Evolutionary conservation across 176 grass and related monocot species (phyloP), one percentile per base, ranked within the genome.

Genomic region (Carex cristatella): DNA sequence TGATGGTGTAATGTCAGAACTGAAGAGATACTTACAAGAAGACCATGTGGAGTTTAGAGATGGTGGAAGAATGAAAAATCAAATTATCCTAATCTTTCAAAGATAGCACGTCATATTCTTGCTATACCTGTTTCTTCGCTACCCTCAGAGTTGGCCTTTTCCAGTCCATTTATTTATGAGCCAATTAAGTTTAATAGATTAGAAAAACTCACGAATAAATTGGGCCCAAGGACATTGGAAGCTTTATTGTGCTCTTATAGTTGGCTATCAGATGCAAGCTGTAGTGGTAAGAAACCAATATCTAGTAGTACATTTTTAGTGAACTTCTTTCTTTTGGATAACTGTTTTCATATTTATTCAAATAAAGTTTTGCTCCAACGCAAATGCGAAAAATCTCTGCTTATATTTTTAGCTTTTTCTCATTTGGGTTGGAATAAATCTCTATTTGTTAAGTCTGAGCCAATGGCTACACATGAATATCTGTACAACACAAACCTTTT

Each of bases 81-180:
- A 74, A 37, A 74, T 18, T 81, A 28, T 63, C 79, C 79, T 0
- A 40, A 23, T 40, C 79, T 81, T 63, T 61, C 79, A 81, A 81
- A 12, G 14, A 63, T 81, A 32, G 79, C 79, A 44, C 57, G 54
- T n/a, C 13, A 63, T 81, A 60, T 81, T 40, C 79, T 81, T 62
- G 79, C 79, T n/a, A 62, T 81, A 10, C 79, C 79, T 11, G 79
- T 61, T n/a, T 81, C 32, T 81, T 62, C 79, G 4, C 14, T 81
- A 40, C 18, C 59, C 32, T 38, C 4, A 0, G 46, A 78, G 46
- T 55, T 1, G 3, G 79, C 7, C 46, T 63, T 13, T 55, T 11
- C 0, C 42, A 6, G 1, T 37, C 31, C 11, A 15, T 6, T 2
- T 2, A 46, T 46, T 15, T 18, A 18, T 14, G 16, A n/a, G n/a